Base-by-base conservation (phyloP, 352 stramenopile species). In the Thraustochytrium striatum region DNA sequence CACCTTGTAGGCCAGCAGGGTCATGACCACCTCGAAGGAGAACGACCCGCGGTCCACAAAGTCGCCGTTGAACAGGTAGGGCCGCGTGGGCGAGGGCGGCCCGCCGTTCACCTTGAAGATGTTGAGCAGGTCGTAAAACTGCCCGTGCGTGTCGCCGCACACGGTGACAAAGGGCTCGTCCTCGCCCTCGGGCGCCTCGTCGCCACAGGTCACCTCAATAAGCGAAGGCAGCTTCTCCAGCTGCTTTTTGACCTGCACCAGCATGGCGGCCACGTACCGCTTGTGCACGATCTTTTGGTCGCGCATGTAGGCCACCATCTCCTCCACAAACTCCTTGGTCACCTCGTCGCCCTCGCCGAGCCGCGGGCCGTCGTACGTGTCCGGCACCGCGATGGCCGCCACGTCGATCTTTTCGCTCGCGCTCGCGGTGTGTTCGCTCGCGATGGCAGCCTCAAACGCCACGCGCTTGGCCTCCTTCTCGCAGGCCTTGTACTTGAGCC, bases 21-120 rank as follows among this genome's bases (percentile, higher is more conserved):
- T 98, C 61, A 98, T 86, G 70, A 99, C 95, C 28, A 98, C 95
- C 84, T 99, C 97, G 36, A 99, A 93, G 35, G 91, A 97, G 83
- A 99, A 99, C 57, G 90, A 97, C 9, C 96, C 96, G 69, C 97
- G 92, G 86, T 99, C 97, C 9, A 99, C 96, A 83, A 99, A 99
- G 85, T 99, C 97, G 61, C 91, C 97, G 89, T 99, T 99, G 87
- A 99, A 99, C 69, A 99, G 88, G 87, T 99, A 99, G 39, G 94
- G 95, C 84, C 98, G 98, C 33, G 85, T 89, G 65, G 90, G 85
- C 35, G 90, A 97, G 21, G 97, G 96, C 78, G 94, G 88, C 8
- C 96, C 96, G 13, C 96, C 97, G 84, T 98, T 99, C 28, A 98
- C 84, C 68, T 97, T 89, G 84, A 99, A 99, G 82, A 99, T 99